These are phyloP conservation scores for Acacia concinna DNA, from an alignment of 331 rosid genomes.

Conservation along the genomic window DNA sequence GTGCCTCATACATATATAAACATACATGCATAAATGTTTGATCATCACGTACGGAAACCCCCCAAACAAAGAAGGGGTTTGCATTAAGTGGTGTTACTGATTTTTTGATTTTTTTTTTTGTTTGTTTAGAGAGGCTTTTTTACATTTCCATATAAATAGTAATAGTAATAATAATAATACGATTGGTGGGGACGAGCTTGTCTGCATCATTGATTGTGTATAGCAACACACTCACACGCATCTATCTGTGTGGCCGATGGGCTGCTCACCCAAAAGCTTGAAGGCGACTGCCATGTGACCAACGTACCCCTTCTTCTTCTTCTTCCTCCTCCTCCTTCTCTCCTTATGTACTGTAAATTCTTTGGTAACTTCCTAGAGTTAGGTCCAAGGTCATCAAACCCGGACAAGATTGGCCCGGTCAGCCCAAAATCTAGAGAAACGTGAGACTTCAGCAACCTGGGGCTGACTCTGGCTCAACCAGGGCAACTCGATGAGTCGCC, in stretches of 20 bases:
- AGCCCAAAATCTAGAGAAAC: too few species aligned
- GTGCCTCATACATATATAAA: slow-evolving; percentile 3
- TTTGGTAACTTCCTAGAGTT: neutral
- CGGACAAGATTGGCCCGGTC: too few species aligned
- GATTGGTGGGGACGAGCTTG: slow-evolving; percentile 21
- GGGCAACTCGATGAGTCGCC: too few species aligned
- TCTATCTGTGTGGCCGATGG: slow-evolving; percentile 11
- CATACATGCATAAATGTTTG: slow-evolving; percentile 8
- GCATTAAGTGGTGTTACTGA: neutral
- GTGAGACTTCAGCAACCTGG: too few species aligned
- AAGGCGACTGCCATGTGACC: slow-evolving; percentile 49
- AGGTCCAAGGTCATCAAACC: too few species aligned
- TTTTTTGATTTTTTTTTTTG: too few species aligned
- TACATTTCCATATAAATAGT: too few species aligned
- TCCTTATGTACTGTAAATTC: neutral
- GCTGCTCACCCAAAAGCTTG: slow-evolving; percentile 40
- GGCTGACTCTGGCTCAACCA: too few species aligned
- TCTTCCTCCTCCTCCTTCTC: too few species aligned
- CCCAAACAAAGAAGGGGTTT: neutral
- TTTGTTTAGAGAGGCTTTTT: too few species aligned
- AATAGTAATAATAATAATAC: too few species aligned
- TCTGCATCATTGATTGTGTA: slow-evolving; percentile 23
- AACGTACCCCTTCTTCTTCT: slow-evolving; percentile 29
- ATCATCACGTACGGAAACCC: neutral
- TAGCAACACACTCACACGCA: neutral